Evolutionary conservation across 768 basidiomycete species (phyloP), one percentile per base, ranked within the genome.

Genomic region (Chlorophyllum brunneum): DNA sequence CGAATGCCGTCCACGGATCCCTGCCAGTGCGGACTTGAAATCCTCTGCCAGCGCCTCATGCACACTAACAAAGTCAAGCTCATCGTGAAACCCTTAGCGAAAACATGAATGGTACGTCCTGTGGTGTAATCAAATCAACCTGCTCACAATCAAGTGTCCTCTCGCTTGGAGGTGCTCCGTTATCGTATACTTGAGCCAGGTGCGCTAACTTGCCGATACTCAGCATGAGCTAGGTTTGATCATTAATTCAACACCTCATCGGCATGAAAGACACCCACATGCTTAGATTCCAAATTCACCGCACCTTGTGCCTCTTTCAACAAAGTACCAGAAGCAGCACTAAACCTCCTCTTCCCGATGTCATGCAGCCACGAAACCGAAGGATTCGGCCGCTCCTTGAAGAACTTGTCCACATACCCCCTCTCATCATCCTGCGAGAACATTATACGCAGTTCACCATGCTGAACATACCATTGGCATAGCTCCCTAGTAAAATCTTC

Each of bases 391-490:
- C 78, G 71, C 39, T 77, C 67, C 3, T 72, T 72, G 60, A 98
- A 89, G 67, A 89, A 90, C 29, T 71, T 74, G 62, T 90, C 88
- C 55, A 97, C 73, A 48, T 88, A 82, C 26, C 72, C 70, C 59
- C 87, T 82, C 13, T 73, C 66, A 26, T 80, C 79, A 41, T 88
- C 85, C 57, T 90, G 86, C 1, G 84, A 81, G 58, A 98, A 91
- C 66, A 98, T 77, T 4, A 85, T 79, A 10, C 92, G 81, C 20
- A 91, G 68, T 68, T 92, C 92, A 15, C 92, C 90, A 57, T 94
- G 85, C 58, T 92, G 88, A 44, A 95, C 88, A 65, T 92, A 95
- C 89, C 89, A 97, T 61, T 83, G 80, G 62, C 90, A 95, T n/a
- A 97, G 75, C 61, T 92, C 86, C n/a, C 77, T 82, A 0, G 93